Evolutionary conservation across 495 filamentous ascomycete species (phyloP), one percentile per base, ranked within the genome.

Genomic region (Penicillium malachiteum): DNA sequence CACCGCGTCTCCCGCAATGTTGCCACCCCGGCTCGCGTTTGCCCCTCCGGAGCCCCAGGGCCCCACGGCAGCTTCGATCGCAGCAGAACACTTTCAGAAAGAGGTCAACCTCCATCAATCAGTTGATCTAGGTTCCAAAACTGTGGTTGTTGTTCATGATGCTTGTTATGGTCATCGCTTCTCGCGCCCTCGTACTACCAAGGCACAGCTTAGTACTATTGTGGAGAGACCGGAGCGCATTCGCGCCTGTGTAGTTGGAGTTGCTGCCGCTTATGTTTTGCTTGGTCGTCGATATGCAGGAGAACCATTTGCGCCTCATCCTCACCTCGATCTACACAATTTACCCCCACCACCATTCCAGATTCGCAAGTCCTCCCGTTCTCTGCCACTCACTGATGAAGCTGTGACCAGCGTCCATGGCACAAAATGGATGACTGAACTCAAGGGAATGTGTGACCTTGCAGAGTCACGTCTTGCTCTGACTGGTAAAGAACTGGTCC

Each of bases 161-260:
- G 85, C 87, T 48, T 96, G 93, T 73, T 98, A 97, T 61, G 91
- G 91, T 10, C 94, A 98, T 69, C 85, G 89, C 1, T 97, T 82
- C 64, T 88, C 91, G 11, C 81, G 94, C 18, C 91, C 90, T n/a
- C 84, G 87, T 37, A 84, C 87, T 0, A 83, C 81, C 3, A 84
- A 83, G 49, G 76, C 74, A 3, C 78, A 76, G 4, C 77, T 97
- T 0, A 83, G 66, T 48, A 86, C 81, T 39, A 93, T 97, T 45
- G 91, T 97, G 12, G 94, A 98, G 71, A 79, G 93, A 35, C 94
- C 94, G 31, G 94, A 98, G 74, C 83, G 94, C 35, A 85, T 98
- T 45, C 90, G 88, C 57, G 95, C 95, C 5, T 84, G 84, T 57
- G 83, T 91, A 0, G 62, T 94, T 38, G 94, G 94, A 7, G 73